Percentiles rank a stretch among this genome's conserved stretches.
Conservation (phyloP, 1,139 yeast species). For the Magnusiomyces sp. region DNA sequence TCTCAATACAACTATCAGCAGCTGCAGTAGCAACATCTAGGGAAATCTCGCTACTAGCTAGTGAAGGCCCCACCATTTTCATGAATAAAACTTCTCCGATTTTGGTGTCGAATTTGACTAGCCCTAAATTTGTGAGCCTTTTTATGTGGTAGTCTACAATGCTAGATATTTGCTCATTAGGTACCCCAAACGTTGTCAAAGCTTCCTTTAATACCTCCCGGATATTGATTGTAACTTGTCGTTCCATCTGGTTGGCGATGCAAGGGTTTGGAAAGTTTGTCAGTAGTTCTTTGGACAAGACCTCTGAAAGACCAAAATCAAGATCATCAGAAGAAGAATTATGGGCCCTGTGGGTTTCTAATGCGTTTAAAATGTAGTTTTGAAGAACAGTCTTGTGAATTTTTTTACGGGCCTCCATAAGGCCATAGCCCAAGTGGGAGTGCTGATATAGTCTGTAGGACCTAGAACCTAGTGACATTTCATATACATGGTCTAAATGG, state of each 20-base stretch:
- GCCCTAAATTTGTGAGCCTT: neutral
- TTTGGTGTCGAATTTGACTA: neutral
- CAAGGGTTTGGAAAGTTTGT: conserved; percentile 54
- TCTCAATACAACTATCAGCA: conserved; percentile 60
- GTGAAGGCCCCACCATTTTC: conserved; percentile 71
- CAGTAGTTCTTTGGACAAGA: neutral
- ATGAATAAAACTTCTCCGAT: conserved; percentile 22
- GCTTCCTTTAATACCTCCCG: neutral
- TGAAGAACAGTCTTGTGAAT: conserved; percentile 43
- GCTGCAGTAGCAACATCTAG: conserved; percentile 47
- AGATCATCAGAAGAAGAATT: no score
- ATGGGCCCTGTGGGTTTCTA: neutral
- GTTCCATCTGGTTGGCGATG: conserved; percentile 60
- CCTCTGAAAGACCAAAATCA: no score
- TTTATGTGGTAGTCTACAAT: neutral
- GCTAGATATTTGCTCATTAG: no score
- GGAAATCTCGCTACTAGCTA: no score
- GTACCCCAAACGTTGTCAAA: neutral
- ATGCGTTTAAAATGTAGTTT: conserved; percentile 8
- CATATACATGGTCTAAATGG: conserved; percentile 85
- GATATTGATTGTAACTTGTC: conserved; percentile 28
- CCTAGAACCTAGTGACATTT: conserved; percentile 70
- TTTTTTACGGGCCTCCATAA: conserved; percentile 87
- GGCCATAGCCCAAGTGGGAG: conserved; percentile 92
- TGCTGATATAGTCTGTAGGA: conserved; percentile 82